These are phyloP conservation scores for Scortechinia acanthostroma DNA, from an alignment of 2,329 filamentous ascomycete species.

Conservation along the genomic window DNA sequence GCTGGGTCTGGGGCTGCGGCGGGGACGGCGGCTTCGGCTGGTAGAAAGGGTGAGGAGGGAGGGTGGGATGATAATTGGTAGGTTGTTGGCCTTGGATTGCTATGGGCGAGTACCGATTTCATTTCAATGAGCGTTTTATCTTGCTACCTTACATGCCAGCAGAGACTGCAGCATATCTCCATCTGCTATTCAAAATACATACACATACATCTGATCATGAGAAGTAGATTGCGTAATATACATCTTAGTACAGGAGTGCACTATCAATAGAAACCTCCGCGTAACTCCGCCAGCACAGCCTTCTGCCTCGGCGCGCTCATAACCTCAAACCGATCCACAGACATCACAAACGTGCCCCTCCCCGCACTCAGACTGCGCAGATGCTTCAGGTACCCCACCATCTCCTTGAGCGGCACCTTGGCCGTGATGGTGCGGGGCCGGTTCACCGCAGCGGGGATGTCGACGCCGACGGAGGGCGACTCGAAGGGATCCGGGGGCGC, in stretches of 20 bases:
- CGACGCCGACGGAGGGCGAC: conserved; percentile 8
- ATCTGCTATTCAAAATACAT: too few relatives aligned
- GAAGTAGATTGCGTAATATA: too few relatives aligned
- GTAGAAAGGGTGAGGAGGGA: background rate
- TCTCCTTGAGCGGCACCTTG: conserved; percentile 66
- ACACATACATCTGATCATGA: too few relatives aligned
- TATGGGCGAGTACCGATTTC: too few relatives aligned
- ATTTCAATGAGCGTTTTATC: too few relatives aligned
- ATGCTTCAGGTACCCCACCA: conserved; percentile 72
- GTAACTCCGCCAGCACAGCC: background rate
- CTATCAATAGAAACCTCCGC: background rate
- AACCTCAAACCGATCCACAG: conserved; percentile 63
- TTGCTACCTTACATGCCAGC: too few relatives aligned
- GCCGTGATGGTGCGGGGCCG: conserved; percentile 53
- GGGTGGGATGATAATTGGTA: background rate
- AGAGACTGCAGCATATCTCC: too few relatives aligned
- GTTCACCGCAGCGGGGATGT: conserved; percentile 12
- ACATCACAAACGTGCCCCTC: conserved; percentile 69
- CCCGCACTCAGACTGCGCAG: conserved; percentile 63
- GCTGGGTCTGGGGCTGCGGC: background rate
- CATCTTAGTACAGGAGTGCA: too few relatives aligned
- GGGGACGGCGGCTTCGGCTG: background rate
- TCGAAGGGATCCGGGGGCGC: conserved; percentile 60
- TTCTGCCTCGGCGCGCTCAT: conserved; percentile 47
- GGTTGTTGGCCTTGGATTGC: background rate